Evolutionary conservation across 2,329 filamentous ascomycete species (phyloP), one percentile per base, ranked within the genome.

Genomic region (Ophiostoma sp.): DNA sequence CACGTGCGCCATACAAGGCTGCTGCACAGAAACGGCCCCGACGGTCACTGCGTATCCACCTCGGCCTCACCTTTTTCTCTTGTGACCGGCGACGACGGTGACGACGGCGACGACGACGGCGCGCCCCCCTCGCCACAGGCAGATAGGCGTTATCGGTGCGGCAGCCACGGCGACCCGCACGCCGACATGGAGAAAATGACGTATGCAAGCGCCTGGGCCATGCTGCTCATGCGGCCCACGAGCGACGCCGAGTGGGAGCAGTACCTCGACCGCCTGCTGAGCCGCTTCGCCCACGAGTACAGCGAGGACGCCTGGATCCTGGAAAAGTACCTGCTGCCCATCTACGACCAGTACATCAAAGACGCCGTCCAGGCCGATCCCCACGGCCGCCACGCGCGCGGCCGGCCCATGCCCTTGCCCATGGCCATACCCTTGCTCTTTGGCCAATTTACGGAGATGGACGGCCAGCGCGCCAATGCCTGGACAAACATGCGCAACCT

Each of bases 141-240:
- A 11, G 35, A 39, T 20, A 35, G 20, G 67, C 64, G 67, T 27
- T 48, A 3, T 27, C 31, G 27, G 36, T 23, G 7, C 44, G 67
- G 52, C 48, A 60, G 4, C 76, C 81, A 71, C 78, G 79, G 85
- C 66, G 84, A 90, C 77, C 80, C 85, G 73, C 83, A 86, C 69
- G 82, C 83, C 60, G 86, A 87, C 75, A 76, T 85, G 31, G 81
- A 85, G 67, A 79, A 82, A 4, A 87, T 90, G 3, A 84, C 89
- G 72, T 95, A 95, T 78, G 87, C 89, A 60, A 86, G 89, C 67
- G 82, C 91, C 65, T 96, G 92, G 92, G 87, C 90, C 3, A 83
- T 83, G 17, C 82, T 89, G 68, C 79, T 90, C 72, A 82, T 90
- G 76, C 81, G 80, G 20, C 79, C 81, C 35, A 77, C 82, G 65